A percentile compares a stretch with the other conserved stretches of the same genome.
These are phyloP conservation scores for Malassezia brasiliensis DNA, from an alignment of 1,284 basidiomycete species.

Conservation along the genomic window DNA sequence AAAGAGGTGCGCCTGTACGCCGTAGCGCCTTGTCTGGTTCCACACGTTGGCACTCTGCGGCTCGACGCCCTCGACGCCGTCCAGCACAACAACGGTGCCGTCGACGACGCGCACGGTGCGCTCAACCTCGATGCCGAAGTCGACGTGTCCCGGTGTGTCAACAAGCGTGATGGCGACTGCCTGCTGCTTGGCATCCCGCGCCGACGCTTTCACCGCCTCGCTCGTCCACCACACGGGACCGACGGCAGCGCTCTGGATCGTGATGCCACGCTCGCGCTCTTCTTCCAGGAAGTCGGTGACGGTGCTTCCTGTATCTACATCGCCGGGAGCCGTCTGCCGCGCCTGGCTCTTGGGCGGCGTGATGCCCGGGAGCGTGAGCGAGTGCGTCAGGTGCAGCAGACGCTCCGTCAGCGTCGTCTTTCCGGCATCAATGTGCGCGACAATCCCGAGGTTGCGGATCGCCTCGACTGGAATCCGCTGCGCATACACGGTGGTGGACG, in stretches of 20 bases:
- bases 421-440: slow-evolving; percentile 59
- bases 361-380: slow-evolving; percentile 5
- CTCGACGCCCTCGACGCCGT: slow-evolving; percentile 83
- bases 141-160: slow-evolving; percentile 82
- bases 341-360: slow-evolving; percentile 1
- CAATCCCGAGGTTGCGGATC: slow-evolving; percentile 34
- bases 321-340: slow-evolving; percentile 53
- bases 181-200: too few species aligned
- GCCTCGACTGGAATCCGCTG: background rate
- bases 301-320: slow-evolving; percentile 78
- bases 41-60: slow-evolving; percentile 80
- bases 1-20: slow-evolving; percentile 64
- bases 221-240: slow-evolving; percentile 64
- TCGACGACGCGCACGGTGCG: slow-evolving; percentile 80
- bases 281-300: slow-evolving; percentile 82
- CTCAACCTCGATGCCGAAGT: slow-evolving; percentile 90
- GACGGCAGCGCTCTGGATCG: slow-evolving; percentile 81
- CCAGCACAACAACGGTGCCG: slow-evolving; percentile 74
- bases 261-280: slow-evolving; percentile 78
- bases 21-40: slow-evolving; percentile 73
- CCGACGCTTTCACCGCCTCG: background rate
- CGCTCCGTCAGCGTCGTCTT: slow-evolving; percentile 85
- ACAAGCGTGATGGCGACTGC: slow-evolving; percentile 64
- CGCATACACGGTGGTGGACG: background rate
- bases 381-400: slow-evolving; percentile 63